Evolutionary conservation across 352 stramenopile genomes (phyloP), one percentile per base, ranked within the genome.

Genomic region (Pythium folliculosum): DNA sequence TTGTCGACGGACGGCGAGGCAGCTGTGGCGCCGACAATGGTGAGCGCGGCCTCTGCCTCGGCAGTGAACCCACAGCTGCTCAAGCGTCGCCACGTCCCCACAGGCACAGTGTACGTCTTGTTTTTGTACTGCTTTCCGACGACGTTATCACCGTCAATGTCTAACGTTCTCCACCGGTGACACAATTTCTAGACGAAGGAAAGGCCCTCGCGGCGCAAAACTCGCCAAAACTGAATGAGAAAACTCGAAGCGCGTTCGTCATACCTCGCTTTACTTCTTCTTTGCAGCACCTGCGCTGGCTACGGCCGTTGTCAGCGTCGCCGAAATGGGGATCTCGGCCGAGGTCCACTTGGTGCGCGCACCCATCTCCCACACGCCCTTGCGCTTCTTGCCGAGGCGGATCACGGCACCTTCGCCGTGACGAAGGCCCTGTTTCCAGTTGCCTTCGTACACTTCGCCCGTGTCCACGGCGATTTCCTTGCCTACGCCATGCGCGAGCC

Each of bases 341-440:
- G 76, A 86, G 10, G 82, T 90, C 84, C 84, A 92, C 65, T 88
- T 90, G 30, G 81, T 58, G 16, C 81, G 81, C 19, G 77, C 70
- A 5, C 82, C 81, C 67, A 68, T 80, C 54, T 90, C 79, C 84
- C 84, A 92, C 25, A 85, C 50, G 0, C 82, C 84, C 7, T 73
- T 72, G 16, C 80, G 82, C 27, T 71, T 71, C 27, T 73, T 65
- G 2, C 82, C 79, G 27, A 80, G 72, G 45, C 72, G 70, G 5
- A 75, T 88, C 23, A 91, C 54, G 10, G 53, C 67, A 22, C 82
- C 84, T 21, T 90, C 82, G 54, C 84, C 84, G 37, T 92, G 84
- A 1, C 80, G 77, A 22, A 76, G 65, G 1, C 84, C 84, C 21
- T 75, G 59, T 19, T 77, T 70, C 84, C 84, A 92, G 4, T 71